These are phyloP conservation scores for Hortaea werneckii DNA, from an alignment of 2,329 filamentous ascomycete species.

Conservation along the genomic window DNA sequence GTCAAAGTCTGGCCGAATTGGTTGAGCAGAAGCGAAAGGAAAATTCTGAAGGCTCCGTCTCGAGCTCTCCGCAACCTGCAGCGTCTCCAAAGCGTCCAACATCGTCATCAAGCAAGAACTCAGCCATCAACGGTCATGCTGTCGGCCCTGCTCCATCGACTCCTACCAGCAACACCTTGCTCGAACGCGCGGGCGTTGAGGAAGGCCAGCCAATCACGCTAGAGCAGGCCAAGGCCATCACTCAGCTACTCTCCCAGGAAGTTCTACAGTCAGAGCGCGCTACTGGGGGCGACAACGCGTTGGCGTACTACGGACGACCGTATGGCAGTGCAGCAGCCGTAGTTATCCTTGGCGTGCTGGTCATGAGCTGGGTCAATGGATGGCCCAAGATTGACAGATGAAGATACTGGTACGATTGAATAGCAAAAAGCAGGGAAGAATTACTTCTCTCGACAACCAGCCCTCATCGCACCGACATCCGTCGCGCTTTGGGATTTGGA, in stretches of 20 bases:
- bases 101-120: conserved; percentile 8
- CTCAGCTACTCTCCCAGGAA: conserved; percentile 20
- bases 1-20: conserved; percentile 76
- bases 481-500: too few relatives aligned
- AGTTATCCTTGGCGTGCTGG: conserved; percentile 20
- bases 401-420: neutral
- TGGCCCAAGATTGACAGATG: conserved; percentile 33
- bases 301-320: conserved; percentile 20
- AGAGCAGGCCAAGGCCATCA: conserved; percentile 23
- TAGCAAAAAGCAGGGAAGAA: too few relatives aligned
- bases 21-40: conserved; percentile 68
- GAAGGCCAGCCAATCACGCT: conserved; percentile 23
- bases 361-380: conserved; percentile 26
- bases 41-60: conserved; percentile 34
- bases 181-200: conserved; percentile 22
- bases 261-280: conserved; percentile 10
- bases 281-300: conserved; percentile 6
- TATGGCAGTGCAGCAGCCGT: conserved; percentile 21
- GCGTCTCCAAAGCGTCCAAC: conserved; percentile 4
- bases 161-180: conserved; percentile 18
- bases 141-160: conserved; percentile 9
- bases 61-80: conserved; percentile 7
- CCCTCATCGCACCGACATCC: too few relatives aligned
- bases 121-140: conserved; percentile 17
- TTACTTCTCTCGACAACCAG: too few relatives aligned